phyloP scores from a whole-genome alignment of 2,329 filamentous ascomycete genomes.

The Fusarium albidum region DNA sequence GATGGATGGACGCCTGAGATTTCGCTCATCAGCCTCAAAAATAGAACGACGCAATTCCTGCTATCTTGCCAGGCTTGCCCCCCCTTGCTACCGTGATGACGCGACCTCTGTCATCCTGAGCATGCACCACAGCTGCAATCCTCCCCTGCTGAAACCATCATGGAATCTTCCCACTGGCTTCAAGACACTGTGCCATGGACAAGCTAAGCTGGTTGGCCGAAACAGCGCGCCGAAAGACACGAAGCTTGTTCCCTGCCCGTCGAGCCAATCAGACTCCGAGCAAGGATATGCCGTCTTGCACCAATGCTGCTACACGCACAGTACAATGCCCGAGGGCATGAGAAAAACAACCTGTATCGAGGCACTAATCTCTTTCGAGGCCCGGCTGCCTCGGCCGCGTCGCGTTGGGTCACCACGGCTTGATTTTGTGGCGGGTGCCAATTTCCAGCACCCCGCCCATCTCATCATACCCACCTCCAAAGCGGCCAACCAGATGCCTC shows the following conservation, averaged over 20 bases:
- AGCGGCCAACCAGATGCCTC: slow-evolving; percentile 6
- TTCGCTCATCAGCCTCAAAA: no score
- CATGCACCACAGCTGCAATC: slow-evolving; percentile 30
- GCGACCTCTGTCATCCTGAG: slow-evolving; percentile 25
- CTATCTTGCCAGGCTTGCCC: background rate
- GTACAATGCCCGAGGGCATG: slow-evolving; percentile 7
- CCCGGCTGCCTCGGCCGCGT: slow-evolving; percentile 25
- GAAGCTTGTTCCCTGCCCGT: slow-evolving; percentile 27
- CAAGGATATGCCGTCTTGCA: slow-evolving; percentile 19
- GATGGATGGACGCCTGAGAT: no score
- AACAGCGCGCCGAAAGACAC: slow-evolving; percentile 13
- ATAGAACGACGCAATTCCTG: background rate
- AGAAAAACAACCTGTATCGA: slow-evolving; percentile 2
- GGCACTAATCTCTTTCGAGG: background rate
- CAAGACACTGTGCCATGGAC: slow-evolving; percentile 13
- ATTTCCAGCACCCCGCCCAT: slow-evolving; percentile 26
- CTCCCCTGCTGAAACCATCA: slow-evolving; percentile 33
- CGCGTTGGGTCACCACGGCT: slow-evolving; percentile 21
- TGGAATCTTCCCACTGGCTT: slow-evolving; percentile 30
- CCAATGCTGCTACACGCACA: slow-evolving; percentile 12
- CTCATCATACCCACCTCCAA: slow-evolving; percentile 5
- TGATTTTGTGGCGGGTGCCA: slow-evolving; percentile 35
- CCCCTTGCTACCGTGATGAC: slow-evolving; percentile 27
- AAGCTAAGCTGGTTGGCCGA: slow-evolving; percentile 24
- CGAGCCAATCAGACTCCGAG: slow-evolving; percentile 24